phyloP scores from a whole-genome alignment of 768 basidiomycete genomes.

The Auriscalpium orientale region DNA sequence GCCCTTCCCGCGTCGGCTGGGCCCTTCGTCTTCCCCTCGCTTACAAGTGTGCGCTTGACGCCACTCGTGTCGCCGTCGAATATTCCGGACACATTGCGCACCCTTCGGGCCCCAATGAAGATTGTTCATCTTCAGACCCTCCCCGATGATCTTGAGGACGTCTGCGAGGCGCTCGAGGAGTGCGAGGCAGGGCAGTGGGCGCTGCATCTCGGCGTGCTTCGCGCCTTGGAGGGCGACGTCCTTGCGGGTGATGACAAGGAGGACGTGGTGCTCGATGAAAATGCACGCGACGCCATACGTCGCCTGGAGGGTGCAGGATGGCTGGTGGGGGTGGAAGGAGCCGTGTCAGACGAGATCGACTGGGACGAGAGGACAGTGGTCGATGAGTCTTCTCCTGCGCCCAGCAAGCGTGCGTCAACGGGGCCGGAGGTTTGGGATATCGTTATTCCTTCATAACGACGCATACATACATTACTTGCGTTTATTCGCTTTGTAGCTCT shows the following conservation, averaged over 20 bases:
- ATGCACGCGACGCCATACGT: constrained; percentile 7
- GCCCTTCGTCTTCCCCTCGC: constrained; percentile 3
- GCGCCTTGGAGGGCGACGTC: constrained; percentile 8
- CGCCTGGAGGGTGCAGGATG: constrained; percentile 8
- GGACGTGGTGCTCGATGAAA: background rate
- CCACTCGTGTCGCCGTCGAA: constrained; percentile 11
- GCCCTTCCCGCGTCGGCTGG: background rate
- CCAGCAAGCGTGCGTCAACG: too few relatives aligned
- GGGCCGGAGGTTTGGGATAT: too few relatives aligned
- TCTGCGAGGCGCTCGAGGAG: background rate
- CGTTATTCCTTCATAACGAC: too few relatives aligned
- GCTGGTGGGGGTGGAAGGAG: background rate
- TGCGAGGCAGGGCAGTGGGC: constrained; percentile 2
- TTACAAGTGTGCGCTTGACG: constrained; percentile 10
- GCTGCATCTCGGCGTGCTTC: constrained; percentile 10
- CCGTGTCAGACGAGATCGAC: constrained; percentile 7
- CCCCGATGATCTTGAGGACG: constrained; percentile 13
- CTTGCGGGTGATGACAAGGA: background rate
- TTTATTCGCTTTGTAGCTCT: too few relatives aligned
- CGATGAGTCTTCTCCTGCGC: background rate
- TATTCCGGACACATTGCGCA: constrained; percentile 7
- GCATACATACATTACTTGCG: too few relatives aligned
- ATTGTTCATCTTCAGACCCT: constrained; percentile 13
- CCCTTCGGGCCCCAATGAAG: constrained; percentile 3
- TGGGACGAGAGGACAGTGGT: constrained; percentile 13